Conservation (phyloP, 2,329 filamentous ascomycete species). For the Dothistroma septosporum region DNA sequence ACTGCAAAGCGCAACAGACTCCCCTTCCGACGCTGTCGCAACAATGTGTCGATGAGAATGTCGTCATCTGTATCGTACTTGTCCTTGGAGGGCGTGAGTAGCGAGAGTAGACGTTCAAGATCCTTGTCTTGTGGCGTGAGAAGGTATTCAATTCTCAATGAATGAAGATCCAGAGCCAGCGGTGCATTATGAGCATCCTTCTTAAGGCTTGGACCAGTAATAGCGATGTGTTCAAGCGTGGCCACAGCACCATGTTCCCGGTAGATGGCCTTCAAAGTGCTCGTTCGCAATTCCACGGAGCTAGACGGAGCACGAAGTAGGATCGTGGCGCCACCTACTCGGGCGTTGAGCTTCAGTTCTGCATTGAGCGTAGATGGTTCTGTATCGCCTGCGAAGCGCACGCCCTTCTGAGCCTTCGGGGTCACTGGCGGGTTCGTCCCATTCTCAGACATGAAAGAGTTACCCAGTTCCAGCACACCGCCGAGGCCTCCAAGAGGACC, state of each 20-base stretch:
- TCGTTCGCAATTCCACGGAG: conserved; percentile 69
- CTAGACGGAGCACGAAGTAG: conserved; percentile 75
- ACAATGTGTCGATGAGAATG: conserved; percentile 86
- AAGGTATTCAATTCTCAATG: conserved; percentile 67
- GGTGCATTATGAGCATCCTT: conserved; percentile 39
- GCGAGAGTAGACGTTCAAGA: conserved; percentile 72
- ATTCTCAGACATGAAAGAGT: conserved; percentile 70
- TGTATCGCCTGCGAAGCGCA: conserved; percentile 53
- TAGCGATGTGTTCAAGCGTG: conserved; percentile 68
- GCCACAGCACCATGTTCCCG: conserved; percentile 68
- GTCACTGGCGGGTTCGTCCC: conserved; percentile 31
- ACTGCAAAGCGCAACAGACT: conserved; percentile 70
- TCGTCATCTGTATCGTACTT: conserved; percentile 88
- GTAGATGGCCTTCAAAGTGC: conserved; percentile 74
- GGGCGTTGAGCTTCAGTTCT: conserved; percentile 64
- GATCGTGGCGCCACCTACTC: conserved; percentile 71
- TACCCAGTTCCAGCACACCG: conserved; percentile 82
- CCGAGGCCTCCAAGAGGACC: conserved; percentile 87
- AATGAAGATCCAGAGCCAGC: conserved; percentile 19
- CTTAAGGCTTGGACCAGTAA: conserved; percentile 60
- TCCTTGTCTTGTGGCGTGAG: conserved; percentile 71
- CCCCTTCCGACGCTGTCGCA: conserved; percentile 82
- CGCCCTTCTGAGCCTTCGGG: conserved; percentile 44
- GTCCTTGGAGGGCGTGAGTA: conserved; percentile 88
- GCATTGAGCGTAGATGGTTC: conserved; percentile 28